phyloP scores from a whole-genome alignment of 306 rosid species.

The Prunus salicina region DNA sequence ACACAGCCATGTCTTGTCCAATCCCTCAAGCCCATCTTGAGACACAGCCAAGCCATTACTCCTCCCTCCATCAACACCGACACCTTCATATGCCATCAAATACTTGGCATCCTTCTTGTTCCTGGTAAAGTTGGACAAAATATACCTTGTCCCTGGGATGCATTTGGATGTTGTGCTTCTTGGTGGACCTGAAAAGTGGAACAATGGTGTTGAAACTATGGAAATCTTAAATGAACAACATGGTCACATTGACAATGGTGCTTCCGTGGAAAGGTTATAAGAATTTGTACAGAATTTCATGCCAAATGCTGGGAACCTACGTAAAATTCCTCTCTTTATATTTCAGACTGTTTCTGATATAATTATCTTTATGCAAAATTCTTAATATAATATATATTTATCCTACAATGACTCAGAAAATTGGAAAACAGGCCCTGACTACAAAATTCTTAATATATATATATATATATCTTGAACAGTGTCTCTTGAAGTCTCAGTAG shows the following conservation, averaged over 20 bases:
- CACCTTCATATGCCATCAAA: too few relatives aligned
- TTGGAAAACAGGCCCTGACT: too few relatives aligned
- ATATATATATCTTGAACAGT: too few relatives aligned
- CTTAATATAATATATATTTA: slow-evolving; percentile 6
- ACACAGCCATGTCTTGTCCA: too few relatives aligned
- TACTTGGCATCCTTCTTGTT: too few relatives aligned
- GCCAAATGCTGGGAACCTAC: slow-evolving; percentile 64
- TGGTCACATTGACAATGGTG: slow-evolving; percentile 41
- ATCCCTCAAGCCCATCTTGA: too few relatives aligned
- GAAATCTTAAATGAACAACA: slow-evolving; percentile 42
- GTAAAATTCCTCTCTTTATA: slow-evolving; percentile 34
- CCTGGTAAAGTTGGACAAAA: slow-evolving; percentile 12
- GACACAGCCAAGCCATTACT: too few relatives aligned
- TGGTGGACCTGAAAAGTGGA: slow-evolving; percentile 92
- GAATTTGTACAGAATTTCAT: slow-evolving; percentile 63
- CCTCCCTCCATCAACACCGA: too few relatives aligned
- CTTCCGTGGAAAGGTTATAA: slow-evolving; percentile 51
- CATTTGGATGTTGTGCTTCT: slow-evolving; percentile 54
- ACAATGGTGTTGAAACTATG: slow-evolving; percentile 45
- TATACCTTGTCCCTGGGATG: slow-evolving; percentile 61
- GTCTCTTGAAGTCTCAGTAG: too few relatives aligned
- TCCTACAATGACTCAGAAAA: slow-evolving; percentile 39
- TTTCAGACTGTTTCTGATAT: background rate
- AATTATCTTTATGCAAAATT: slow-evolving; percentile 12
- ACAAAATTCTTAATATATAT: too few relatives aligned